A percentile compares a stretch with the other conserved stretches of the same genome.
phyloP scores from a whole-genome alignment of 2,329 filamentous ascomycete genomes.

The Cercospora janseana region DNA sequence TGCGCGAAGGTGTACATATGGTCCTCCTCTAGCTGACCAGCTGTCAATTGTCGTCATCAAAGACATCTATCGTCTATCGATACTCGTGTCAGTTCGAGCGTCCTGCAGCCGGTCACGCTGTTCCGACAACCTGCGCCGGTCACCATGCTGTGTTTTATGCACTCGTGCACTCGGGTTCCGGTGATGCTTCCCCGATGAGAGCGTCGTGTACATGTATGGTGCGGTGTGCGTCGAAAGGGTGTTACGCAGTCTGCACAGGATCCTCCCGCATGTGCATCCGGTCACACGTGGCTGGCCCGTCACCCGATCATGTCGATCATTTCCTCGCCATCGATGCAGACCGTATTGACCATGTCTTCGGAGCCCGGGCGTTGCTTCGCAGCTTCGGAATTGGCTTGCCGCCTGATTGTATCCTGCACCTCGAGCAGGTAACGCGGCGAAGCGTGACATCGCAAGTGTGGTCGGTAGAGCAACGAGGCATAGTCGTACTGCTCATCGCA shows the following conservation, averaged over 20 bases:
- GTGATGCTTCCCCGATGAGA: too few relatives aligned
- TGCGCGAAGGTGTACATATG: neutral
- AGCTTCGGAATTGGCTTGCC: neutral
- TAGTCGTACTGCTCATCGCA: slow-evolving; percentile 23
- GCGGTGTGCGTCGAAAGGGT: neutral
- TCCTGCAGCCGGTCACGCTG: neutral
- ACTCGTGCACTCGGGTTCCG: neutral
- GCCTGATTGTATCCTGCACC: slow-evolving; percentile 18
- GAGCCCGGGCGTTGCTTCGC: neutral
- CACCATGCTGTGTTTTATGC: neutral
- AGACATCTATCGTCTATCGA: slow-evolving; percentile 10
- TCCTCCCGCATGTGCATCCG: neutral
- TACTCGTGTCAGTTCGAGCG: neutral
- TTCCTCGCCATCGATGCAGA: slow-evolving; percentile 25
- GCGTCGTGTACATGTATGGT: too few relatives aligned
- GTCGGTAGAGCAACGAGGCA: slow-evolving; percentile 17
- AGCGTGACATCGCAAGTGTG: slow-evolving; percentile 23
- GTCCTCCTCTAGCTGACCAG: slow-evolving; percentile 2
- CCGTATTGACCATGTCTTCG: neutral
- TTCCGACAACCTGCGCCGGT: neutral
- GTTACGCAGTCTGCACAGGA: neutral
- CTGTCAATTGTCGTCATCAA: slow-evolving; percentile 3
- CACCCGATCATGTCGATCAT: slow-evolving; percentile 31
- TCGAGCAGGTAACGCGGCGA: slow-evolving; percentile 21
- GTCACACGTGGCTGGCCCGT: slow-evolving; percentile 10